Base-by-base conservation (phyloP, 2,329 filamentous ascomycete species). In the Aspergillus fischeri region DNA sequence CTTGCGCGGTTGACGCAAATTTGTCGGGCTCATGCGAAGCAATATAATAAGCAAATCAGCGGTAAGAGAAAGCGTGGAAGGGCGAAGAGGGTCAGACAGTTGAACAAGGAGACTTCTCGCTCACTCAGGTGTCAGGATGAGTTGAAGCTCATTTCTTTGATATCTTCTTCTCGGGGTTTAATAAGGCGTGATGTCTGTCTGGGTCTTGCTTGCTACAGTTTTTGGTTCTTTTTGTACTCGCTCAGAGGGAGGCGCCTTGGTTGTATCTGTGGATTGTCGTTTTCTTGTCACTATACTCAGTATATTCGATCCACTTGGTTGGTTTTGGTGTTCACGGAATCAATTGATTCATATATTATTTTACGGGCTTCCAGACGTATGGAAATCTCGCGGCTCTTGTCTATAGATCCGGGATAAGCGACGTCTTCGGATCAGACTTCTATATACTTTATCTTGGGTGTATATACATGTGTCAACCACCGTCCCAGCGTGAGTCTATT, bases 151-250 rank as follows among this genome's bases (percentile, higher is more conserved):
- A 21, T 44, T 6, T 29, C 54, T 52, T 55, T 55, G 54, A 60
- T 60, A 57, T 61, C 57, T 55, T 57, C 49, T 53, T 47, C 52
- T 53, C 35, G 55, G 60, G 60, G 21, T 55, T 55, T 20, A 49
- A 44, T 47, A 49, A 14, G 57, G 60, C 57, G 57, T 51, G 57
- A 47, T 55, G 47, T 52, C 51, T 56, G 51, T 55, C 32, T 48
- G 52, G 17, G 25, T 29, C 27, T 28, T 53, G 51, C 3, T 8
- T 51, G 11, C 20, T 29, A 20, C 41, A 24, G 8, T 20, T 47
- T 25, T 27, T 24, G 24, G 24, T 25, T 11, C 11, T 24, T 47
- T 17, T 11, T 7, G 44, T 47, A 38, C 32, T 38, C 32, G 32
- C 14, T 38, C 21, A 24, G 44, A 27, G 42, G 42, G 17, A 45